Evolutionary conservation across 208 protist species (phyloP), one percentile per base, ranked within the genome.

Genomic region (Herpetomonas muscarum): DNA sequence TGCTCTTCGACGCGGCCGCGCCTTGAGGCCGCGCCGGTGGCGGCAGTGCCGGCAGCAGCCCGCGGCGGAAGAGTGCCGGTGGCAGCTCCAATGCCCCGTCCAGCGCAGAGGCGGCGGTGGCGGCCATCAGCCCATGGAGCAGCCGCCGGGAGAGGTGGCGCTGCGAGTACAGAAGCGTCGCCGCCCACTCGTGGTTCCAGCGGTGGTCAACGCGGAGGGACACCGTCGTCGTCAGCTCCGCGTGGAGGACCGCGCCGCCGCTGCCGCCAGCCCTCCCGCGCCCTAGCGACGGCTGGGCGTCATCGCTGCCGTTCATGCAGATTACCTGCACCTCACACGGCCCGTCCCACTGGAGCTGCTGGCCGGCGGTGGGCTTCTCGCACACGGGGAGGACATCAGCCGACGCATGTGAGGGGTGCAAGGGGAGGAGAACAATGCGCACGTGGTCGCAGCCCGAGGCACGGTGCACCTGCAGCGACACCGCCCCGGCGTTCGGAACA

Each of bases 171-270:
- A 51, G 21, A 9, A 69, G 36, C 1, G 74, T 60, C 10, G 46
- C 31, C 6, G 49, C 45, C 60, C 65, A 68, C 53, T 80, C 74
- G 17, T 24, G 58, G 39, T 46, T 36, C 41, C 45, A 66, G 1
- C 64, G 68, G 24, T 45, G 69, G 61, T 70, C 71, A 5, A 87
- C 55, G 3, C 51, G 24, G 15, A 82, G 31, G 36, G 55, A 58
- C 36, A 70, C 59, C 39, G 75, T 65, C 32, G 76, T 68, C 1
- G 52, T 32, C 6, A 87, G 49, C 30, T 83, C 80, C 1, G 68
- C 76, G 17, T 65, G 34, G 15, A 83, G 56, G 15, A 53, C 36
- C 25, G 58, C 26, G 12, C 42, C 22, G 13, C 39, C 6, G 22
- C 58, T 30, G 41, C 51, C 54, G 12, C 65, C 55, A 5, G 58